Conservation (phyloP, 306 rosid genomes). For the Rubus parviflorus region DNA sequence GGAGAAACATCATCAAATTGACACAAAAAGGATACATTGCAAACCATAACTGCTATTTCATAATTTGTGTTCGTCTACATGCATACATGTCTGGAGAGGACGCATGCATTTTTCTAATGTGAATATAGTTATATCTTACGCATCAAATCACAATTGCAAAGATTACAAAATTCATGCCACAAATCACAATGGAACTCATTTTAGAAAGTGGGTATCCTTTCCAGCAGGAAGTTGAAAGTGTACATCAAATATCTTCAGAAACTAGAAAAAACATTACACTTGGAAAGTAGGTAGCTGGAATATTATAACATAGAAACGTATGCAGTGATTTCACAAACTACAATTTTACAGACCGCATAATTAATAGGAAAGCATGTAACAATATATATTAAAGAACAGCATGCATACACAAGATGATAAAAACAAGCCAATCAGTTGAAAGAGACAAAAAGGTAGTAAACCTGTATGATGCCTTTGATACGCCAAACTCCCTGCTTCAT, state of each 20-base stretch:
- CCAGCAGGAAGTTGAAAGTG: background rate
- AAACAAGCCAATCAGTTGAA: background rate
- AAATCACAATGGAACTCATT: background rate
- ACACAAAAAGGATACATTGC: background rate
- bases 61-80: background rate
- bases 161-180: background rate
- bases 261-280: background rate
- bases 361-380: background rate
- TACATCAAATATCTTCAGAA: background rate
- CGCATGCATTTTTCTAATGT: background rate
- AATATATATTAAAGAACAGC: background rate
- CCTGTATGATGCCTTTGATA: constrained; percentile 95
- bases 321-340: background rate
- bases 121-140: background rate
- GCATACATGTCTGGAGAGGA: background rate
- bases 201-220: background rate
- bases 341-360: background rate
- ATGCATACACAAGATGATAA: background rate
- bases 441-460: constrained; percentile 27
- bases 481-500: constrained; percentile 92
- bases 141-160: constrained; percentile 8
- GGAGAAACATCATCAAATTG: background rate
- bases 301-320: background rate
- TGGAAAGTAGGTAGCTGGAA: background rate
- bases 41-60: constrained; percentile 1